phyloP scores from a whole-genome alignment of 768 basidiomycete species.

The Tephrocybe sp. region DNA sequence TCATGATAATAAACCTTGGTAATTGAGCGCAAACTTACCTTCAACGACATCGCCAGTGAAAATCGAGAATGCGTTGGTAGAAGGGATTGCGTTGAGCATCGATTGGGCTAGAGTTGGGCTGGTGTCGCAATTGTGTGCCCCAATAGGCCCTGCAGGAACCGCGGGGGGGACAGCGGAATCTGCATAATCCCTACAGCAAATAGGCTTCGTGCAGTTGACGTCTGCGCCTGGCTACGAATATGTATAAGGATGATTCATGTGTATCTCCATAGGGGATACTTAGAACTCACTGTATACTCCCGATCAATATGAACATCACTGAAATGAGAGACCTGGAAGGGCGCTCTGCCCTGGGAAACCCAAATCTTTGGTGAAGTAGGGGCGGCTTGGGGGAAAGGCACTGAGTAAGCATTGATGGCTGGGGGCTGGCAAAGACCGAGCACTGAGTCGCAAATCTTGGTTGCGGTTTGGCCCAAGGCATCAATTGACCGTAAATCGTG shows the following conservation, averaged over 20 bases:
- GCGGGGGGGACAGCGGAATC: slow-evolving; percentile 36
- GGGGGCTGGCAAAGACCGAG: slow-evolving; percentile 56
- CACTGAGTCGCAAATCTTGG: slow-evolving; percentile 54
- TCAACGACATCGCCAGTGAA: slow-evolving; percentile 70
- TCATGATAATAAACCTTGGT: not conserved
- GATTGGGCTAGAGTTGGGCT: slow-evolving; percentile 47
- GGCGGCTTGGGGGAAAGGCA: slow-evolving; percentile 45
- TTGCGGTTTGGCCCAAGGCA: slow-evolving; percentile 45
- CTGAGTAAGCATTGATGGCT: slow-evolving; percentile 40
- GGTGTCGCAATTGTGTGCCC: slow-evolving; percentile 53
- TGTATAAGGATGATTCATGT: not conserved
- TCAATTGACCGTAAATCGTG: slow-evolving; percentile 53
- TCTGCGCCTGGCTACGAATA: slow-evolving; percentile 49
- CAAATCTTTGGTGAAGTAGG: slow-evolving; percentile 35
- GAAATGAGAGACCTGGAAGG: slow-evolving; percentile 60
- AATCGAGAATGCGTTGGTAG: slow-evolving; percentile 47
- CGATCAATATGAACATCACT: slow-evolving; percentile 66
- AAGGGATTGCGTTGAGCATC: slow-evolving; percentile 45
- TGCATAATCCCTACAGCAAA: slow-evolving; percentile 57
- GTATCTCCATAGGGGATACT: not conserved
- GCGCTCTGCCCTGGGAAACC: slow-evolving; percentile 35
- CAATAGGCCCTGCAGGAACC: slow-evolving; percentile 48
- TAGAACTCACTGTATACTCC: slow-evolving; percentile 43
- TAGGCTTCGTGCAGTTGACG: slow-evolving; percentile 58
- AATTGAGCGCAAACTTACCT: slow-evolving; percentile 32